Evolutionary conservation across 805 yeast genomes (phyloP).

Genomic region (Ogataea wickerhamii): DNA sequence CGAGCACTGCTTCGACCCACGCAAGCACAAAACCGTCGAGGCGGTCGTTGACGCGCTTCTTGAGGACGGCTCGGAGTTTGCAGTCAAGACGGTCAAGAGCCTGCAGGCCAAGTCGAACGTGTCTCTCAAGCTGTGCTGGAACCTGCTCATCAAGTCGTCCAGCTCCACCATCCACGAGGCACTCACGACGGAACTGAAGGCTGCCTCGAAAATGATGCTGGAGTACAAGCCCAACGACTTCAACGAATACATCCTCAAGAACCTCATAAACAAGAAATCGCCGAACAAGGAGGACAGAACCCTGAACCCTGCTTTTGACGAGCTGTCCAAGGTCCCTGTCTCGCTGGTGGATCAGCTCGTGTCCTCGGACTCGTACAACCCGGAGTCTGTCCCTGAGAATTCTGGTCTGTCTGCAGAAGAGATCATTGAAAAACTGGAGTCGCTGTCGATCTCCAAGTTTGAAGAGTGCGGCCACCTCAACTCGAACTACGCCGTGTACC

Average conservation of each 20-base stretch:
- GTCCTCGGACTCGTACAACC: constrained; percentile 25
- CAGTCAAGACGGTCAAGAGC: constrained; percentile 50
- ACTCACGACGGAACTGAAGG: constrained; percentile 64
- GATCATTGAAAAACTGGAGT: constrained; percentile 22
- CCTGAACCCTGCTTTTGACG: constrained; percentile 30
- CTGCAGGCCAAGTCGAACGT: constrained; percentile 68
- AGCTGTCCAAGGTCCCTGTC: constrained; percentile 64
- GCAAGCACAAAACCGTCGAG: constrained; percentile 42
- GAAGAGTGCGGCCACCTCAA: constrained; percentile 34
- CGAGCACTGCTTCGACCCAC: constrained; percentile 60
- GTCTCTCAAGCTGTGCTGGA: constrained; percentile 71
- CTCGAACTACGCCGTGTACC: constrained; percentile 41
- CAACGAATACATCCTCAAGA: constrained; percentile 50
- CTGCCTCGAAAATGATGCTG: constrained; percentile 73
- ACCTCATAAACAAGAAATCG: constrained; percentile 45
- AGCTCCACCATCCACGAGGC: constrained; percentile 59
- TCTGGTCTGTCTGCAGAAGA: constrained; percentile 14
- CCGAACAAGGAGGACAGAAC: constrained; percentile 23
- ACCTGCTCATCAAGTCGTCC: constrained; percentile 60
- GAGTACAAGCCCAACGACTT: constrained; percentile 44
- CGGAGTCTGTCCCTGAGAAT: constrained; percentile 15
- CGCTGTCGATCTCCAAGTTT: constrained; percentile 38
- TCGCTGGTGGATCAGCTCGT: constrained; percentile 53
- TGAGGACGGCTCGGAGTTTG: constrained; percentile 61
- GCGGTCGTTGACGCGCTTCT: constrained; percentile 52